These are phyloP conservation scores for Mercurialis annua DNA, from an alignment of 345 rosid genomes.

Conservation along the genomic window DNA sequence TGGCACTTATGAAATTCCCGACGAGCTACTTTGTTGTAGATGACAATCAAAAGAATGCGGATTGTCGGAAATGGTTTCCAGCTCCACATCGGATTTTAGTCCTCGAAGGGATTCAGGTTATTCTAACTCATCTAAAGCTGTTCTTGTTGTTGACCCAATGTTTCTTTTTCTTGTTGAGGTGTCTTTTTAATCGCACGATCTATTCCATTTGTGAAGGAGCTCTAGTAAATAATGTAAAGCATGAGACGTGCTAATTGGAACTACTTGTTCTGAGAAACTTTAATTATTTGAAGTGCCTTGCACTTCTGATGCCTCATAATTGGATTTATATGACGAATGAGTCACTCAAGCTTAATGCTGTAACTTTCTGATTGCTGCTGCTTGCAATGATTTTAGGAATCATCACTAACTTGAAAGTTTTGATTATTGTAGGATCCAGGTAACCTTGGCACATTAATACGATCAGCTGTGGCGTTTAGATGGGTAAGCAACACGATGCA, in stretches of 20 bases:
- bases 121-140: background rate
- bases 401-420: conserved; percentile 22
- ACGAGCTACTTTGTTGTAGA: conserved; percentile 46
- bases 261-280: background rate
- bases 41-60: conserved; percentile 24
- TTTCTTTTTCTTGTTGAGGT: background rate
- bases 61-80: conserved; percentile 59
- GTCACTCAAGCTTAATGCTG: conserved; percentile 5
- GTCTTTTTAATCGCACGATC: background rate
- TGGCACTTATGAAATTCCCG: conserved; percentile 77
- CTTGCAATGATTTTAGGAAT: conserved; percentile 16
- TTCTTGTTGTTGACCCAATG: background rate
- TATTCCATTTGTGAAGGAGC: background rate
- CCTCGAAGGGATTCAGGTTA: conserved; percentile 85
- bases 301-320: conserved; percentile 3
- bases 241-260: background rate
- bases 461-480: conserved; percentile 84
- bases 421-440: conserved; percentile 78
- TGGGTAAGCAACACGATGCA: conserved; percentile 56
- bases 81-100: conserved; percentile 66
- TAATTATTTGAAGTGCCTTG: background rate
- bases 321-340: conserved; percentile 11
- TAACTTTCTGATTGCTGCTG: conserved; percentile 2
- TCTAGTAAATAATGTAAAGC: background rate
- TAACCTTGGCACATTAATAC: conserved; percentile 81